Percentiles rank a stretch among this genome's conserved stretches.
phyloP scores from a whole-genome alignment of 148 eudicot genomes.

The Rheum nobile region DNA sequence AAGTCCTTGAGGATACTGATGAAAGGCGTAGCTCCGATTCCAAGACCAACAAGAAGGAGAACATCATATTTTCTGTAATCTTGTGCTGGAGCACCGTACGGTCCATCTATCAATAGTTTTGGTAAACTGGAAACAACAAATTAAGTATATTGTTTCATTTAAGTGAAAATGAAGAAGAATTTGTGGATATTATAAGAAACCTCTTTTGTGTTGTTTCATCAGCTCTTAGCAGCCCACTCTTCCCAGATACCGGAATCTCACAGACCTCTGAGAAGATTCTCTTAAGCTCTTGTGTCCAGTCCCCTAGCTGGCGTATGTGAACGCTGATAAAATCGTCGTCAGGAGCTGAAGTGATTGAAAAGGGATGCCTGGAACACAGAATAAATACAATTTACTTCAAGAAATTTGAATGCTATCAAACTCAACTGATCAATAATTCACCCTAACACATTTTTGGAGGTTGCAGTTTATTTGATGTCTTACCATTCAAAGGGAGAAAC shows the following conservation, averaged over 20 bases:
- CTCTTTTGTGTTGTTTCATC: constrained; percentile 67
- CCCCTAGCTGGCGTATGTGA: constrained; percentile 80
- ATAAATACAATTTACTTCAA: neutral
- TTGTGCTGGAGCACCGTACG: constrained; percentile 98
- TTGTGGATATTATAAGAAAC: constrained; percentile 13
- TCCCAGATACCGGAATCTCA: constrained; percentile 57
- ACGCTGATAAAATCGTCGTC: constrained; percentile 80
- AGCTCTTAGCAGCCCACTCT: constrained; percentile 84
- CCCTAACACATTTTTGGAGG: neutral
- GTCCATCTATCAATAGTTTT: constrained; percentile 83
- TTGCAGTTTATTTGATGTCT: constrained; percentile 4
- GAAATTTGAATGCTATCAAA: neutral
- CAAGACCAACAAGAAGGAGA: constrained; percentile 80
- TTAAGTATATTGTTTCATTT: neutral
- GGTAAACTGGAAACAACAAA: constrained; percentile 46
- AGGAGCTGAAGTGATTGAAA: constrained; percentile 95
- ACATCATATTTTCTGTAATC: constrained; percentile 87
- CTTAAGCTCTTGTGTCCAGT: constrained; percentile 91
- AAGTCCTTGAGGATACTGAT: constrained; percentile 91
- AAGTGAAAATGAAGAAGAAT: neutral
- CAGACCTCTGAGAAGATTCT: constrained; percentile 56
- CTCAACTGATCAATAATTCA: neutral
- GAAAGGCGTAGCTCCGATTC: constrained; percentile 96
- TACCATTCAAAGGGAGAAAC: constrained; percentile 97
- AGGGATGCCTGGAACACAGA: constrained; percentile 71